Evolutionary conservation across 176 grass and related monocot genomes (phyloP).

Genomic region (Oryza meyeriana): DNA sequence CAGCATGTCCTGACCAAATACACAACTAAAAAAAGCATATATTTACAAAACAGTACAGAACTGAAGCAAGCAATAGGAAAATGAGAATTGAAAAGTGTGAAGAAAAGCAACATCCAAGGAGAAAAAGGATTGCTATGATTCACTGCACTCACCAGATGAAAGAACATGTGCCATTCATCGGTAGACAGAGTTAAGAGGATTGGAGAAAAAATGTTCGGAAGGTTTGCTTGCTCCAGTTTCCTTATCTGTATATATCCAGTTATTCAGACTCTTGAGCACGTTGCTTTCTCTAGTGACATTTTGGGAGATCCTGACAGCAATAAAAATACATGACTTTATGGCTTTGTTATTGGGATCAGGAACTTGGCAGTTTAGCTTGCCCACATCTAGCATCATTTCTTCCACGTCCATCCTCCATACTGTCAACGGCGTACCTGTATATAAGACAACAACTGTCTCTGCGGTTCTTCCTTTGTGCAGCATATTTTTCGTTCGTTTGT

Average conservation of each 20-base stretch:
- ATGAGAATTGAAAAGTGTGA: neutral
- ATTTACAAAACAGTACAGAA: neutral
- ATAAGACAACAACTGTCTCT: neutral
- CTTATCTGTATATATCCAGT: neutral
- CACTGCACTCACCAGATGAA: neutral
- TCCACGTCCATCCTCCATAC: too few relatives aligned
- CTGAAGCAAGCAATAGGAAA: neutral
- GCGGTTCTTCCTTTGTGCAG: neutral
- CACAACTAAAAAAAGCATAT: neutral
- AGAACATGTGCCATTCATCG: neutral
- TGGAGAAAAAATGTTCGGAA: neutral
- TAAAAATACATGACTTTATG: neutral
- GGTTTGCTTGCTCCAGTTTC: neutral
- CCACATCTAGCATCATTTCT: too few relatives aligned
- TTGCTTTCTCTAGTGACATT: neutral
- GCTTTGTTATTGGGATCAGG: neutral
- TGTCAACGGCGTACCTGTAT: neutral
- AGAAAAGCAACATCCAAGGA: neutral
- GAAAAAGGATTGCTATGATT: neutral
- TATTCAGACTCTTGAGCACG: neutral
- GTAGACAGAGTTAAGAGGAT: neutral
- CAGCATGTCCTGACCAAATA: neutral
- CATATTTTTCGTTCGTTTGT: neutral
- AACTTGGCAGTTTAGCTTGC: too few relatives aligned
- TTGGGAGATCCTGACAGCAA: neutral